Evolutionary conservation across 805 yeast species (phyloP).

Genomic region (Sugiyamaella americana): DNA sequence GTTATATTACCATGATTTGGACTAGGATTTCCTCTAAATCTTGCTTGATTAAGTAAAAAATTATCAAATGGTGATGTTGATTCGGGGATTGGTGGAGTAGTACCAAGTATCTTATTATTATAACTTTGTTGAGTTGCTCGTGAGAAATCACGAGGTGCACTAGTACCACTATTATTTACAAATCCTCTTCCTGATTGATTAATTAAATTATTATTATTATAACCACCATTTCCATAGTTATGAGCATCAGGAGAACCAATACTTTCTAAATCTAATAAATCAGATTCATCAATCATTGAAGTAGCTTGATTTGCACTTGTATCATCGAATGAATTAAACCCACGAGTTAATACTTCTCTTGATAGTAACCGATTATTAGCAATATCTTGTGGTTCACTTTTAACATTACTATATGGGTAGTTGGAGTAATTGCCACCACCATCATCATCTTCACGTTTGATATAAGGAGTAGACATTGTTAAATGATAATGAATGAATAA

Average conservation of each 20-base stretch:
- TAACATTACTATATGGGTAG: background rate
- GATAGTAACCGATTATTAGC: slow-evolving; percentile 8
- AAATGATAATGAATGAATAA: background rate
- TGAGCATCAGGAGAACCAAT: slow-evolving; percentile 16
- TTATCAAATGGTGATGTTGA: slow-evolving; percentile 29
- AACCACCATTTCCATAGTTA: slow-evolving; percentile 5
- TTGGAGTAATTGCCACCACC: background rate
- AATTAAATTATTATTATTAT: background rate
- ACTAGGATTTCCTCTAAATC: background rate
- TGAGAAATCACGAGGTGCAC: background rate
- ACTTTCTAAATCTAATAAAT: slow-evolving; percentile 24
- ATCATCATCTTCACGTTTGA: slow-evolving; percentile 13
- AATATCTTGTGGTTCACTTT: background rate
- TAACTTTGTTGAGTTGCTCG: slow-evolving; percentile 1
- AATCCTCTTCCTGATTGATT: background rate
- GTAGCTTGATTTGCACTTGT: slow-evolving; percentile 6
- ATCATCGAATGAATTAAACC: slow-evolving; percentile 15
- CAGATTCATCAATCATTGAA: slow-evolving; percentile 22
- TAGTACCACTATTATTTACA: background rate
- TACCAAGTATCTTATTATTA: slow-evolving; percentile 8
- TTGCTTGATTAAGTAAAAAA: slow-evolving; percentile 18
- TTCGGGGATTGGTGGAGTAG: slow-evolving; percentile 25
- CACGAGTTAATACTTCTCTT: slow-evolving; percentile 15
- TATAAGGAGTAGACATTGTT: slow-evolving; percentile 14
- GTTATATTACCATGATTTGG: background rate